These are phyloP conservation scores for Crithidia brevicula DNA, from an alignment of 208 protist genomes.

Conservation along the genomic window DNA sequence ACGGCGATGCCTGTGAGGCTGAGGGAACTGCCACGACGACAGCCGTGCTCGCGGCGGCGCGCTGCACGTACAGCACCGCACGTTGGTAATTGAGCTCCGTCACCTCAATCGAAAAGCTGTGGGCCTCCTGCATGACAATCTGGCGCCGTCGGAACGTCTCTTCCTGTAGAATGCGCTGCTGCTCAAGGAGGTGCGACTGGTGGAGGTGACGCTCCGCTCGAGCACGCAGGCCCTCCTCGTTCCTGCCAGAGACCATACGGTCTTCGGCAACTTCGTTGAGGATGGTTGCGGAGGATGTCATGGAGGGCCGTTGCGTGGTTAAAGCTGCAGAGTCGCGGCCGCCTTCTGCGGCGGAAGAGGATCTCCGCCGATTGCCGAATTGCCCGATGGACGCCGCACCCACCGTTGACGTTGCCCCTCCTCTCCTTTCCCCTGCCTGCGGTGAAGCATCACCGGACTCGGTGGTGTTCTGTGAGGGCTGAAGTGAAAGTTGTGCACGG, in stretches of 20 bases:
- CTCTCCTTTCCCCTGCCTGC: no score
- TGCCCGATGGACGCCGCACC: no score
- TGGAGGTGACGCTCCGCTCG: background rate
- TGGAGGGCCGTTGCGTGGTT: background rate
- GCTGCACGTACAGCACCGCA: slow-evolving; percentile 18
- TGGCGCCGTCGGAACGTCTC: slow-evolving; percentile 36
- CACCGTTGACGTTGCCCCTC: no score
- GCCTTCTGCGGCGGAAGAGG: background rate
- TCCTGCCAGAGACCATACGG: no score
- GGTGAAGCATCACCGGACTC: no score
- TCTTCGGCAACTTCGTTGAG: background rate
- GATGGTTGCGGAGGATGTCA: background rate
- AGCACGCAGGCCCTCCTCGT: background rate
- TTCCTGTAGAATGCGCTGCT: slow-evolving; percentile 30
- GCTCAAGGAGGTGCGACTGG: slow-evolving; percentile 15
- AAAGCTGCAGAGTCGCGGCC: background rate
- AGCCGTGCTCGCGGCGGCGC: background rate
- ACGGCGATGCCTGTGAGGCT: background rate
- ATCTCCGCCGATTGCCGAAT: no score
- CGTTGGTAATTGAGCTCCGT: slow-evolving; percentile 36
- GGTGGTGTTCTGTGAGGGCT: no score
- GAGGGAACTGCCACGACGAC: background rate
- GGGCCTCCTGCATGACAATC: slow-evolving; percentile 31
- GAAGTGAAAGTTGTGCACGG: no score
- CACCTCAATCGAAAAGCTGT: slow-evolving; percentile 24